These are phyloP conservation scores for Chlorokybus atmophyticus DNA, from an alignment of 139 green algal genomes.

Conservation along the genomic window DNA sequence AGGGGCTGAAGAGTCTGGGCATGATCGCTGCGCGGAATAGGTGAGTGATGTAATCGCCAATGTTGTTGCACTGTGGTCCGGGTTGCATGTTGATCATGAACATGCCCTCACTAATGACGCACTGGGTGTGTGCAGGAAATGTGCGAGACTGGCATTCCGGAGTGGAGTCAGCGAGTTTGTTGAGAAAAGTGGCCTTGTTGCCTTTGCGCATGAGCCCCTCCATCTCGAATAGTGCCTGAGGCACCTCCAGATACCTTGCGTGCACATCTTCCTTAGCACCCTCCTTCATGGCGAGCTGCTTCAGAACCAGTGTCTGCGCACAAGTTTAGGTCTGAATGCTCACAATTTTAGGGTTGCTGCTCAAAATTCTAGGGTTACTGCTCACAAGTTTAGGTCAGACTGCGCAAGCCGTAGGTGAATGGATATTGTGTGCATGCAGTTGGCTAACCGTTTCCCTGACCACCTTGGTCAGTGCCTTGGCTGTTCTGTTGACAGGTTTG, in stretches of 20 bases:
- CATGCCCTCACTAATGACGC: not conserved
- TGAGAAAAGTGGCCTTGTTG: not conserved
- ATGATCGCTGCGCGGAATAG: too few species aligned
- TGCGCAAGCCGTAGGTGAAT: not conserved
- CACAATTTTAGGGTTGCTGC: not conserved
- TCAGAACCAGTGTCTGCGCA: not conserved
- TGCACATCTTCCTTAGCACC: not conserved
- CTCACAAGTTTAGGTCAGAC: not conserved
- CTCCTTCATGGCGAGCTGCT: too few species aligned
- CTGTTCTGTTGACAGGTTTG: too few species aligned
- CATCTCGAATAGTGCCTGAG: not conserved
- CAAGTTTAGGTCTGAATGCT: not conserved
- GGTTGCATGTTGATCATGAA: not conserved
- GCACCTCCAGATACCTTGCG: not conserved
- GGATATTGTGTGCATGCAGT: not conserved
- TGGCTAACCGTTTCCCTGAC: too few species aligned
- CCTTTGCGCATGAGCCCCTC: not conserved
- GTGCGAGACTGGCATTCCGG: not conserved
- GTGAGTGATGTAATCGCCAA: too few species aligned
- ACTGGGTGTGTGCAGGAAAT: not conserved
- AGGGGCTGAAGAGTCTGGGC: too few species aligned
- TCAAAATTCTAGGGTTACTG: not conserved
- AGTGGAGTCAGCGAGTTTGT: not conserved
- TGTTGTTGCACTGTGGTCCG: too few species aligned
- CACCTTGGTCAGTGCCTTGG: too few species aligned